A percentile compares a stretch with the other conserved stretches of the same genome.
Evolutionary conservation across 2,329 filamentous ascomycete genomes (phyloP).

Genomic region (Amauroascus verrucosus): DNA sequence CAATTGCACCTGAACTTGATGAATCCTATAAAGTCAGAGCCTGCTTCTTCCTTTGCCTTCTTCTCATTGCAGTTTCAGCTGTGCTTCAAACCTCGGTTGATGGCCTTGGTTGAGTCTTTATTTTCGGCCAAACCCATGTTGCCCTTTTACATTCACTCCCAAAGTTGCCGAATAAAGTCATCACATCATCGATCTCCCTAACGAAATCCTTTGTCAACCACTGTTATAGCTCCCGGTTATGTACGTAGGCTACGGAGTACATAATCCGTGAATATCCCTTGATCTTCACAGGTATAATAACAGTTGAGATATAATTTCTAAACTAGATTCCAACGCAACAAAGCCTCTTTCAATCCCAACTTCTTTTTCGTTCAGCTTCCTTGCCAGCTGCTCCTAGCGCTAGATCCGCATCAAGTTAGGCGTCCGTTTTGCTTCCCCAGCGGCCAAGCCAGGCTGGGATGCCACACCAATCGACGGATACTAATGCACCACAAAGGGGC

Average conservation of each 20-base stretch:
- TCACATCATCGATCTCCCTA: no score
- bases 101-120: not conserved
- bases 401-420: not conserved
- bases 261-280: no score
- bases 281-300: not conserved
- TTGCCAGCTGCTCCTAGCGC: not conserved
- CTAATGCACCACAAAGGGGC: conserved; percentile 2
- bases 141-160: no score
- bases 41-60: not conserved
- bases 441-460: not conserved
- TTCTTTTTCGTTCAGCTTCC: not conserved
- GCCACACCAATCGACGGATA: not conserved
- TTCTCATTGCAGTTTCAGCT: conserved; percentile 7
- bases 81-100: conserved; percentile 11
- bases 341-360: not conserved
- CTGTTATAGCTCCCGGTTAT: no score
- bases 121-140: not conserved
- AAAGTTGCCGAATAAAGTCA: no score
- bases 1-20: not conserved
- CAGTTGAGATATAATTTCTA: not conserved
- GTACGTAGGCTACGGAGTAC: no score
- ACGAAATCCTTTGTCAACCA: no score
- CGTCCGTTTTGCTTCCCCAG: not conserved
- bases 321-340: not conserved
- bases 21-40: conserved; percentile 2